Evolutionary conservation across 768 basidiomycete species (phyloP).

Genomic region (Cystobasidium onofrii): DNA sequence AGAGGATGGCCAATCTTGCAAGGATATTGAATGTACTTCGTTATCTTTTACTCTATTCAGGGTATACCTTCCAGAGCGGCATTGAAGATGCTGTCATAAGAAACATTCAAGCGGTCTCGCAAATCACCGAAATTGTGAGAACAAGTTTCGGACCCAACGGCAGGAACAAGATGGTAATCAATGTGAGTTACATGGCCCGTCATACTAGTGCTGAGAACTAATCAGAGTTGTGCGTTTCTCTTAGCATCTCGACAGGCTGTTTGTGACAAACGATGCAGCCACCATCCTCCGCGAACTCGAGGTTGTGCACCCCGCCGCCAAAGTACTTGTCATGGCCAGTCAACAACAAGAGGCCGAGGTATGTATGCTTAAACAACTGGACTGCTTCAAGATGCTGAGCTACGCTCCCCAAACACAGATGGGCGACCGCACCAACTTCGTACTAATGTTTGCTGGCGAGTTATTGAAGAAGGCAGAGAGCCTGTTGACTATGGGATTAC

Average conservation of each 20-base stretch:
- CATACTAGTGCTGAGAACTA: too few relatives aligned
- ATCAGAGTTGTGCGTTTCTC: not conserved
- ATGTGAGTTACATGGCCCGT: too few relatives aligned
- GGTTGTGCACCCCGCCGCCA: conserved; percentile 96
- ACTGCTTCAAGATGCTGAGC: too few relatives aligned
- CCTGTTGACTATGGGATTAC: conserved; percentile 88
- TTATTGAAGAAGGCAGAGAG: conserved; percentile 86
- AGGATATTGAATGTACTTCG: too few relatives aligned
- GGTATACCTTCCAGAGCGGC: conserved; percentile 56
- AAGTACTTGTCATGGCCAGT: conserved; percentile 96
- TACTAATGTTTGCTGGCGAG: conserved; percentile 90
- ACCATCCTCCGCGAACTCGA: conserved; percentile 97
- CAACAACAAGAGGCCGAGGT: conserved; percentile 95
- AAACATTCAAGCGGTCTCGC: conserved; percentile 91
- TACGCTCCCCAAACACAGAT: conserved; percentile 54
- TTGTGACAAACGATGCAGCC: conserved; percentile 97
- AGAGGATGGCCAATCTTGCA: too few relatives aligned
- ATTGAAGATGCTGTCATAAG: conserved; percentile 94
- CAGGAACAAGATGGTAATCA: conserved; percentile 94
- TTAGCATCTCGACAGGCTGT: conserved; percentile 74
- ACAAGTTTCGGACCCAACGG: conserved; percentile 58
- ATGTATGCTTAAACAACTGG: too few relatives aligned
- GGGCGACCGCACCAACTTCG: conserved; percentile 94
- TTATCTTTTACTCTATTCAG: conserved; percentile 47
- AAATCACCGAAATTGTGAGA: conserved; percentile 86